Base-by-base conservation (phyloP, 2,329 filamentous ascomycete species). In the Xenosphaeropsis pyriputrescens region DNA sequence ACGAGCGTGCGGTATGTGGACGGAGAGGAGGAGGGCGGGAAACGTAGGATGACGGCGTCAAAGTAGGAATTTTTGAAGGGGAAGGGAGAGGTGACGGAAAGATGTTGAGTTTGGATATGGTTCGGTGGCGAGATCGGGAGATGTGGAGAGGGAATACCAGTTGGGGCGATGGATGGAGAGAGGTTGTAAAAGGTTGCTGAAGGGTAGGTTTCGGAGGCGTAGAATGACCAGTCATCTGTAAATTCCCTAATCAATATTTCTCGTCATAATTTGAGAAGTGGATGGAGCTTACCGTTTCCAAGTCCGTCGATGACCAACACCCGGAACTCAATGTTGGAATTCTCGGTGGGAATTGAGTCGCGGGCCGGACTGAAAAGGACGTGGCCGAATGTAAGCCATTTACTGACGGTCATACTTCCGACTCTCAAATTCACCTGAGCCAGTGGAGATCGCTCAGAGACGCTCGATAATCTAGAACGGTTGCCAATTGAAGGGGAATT, bases 351-450 rank as follows among this genome's bases (percentile, higher is more conserved):
- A 16, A 88, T 66, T 46, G 85, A 77, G 34, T 84, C 78, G 18
- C 84, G 73, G 5, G 81, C 75, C 9, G 85, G 83, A 47, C 81
- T 86, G 60, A 91, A 88, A 4, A 91, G 64, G 0, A 89, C 81
- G 47, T 85, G 79, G 1, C 84, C 84, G 53, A 89, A 89, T 0
- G 80, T 85, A 17, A 91, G 70, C 84, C 83, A 91, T 52, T 88
- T 88, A 65, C 80, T 86, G 17, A 86, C 84, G 42, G 84, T 86
- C 64, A 91, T 76, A 2, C 83, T 85, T 4, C 79, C 83, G 13
- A 85, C 77, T 2, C 84, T 70, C 16, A 91, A 68, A 50, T 86
- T 85, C 43, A 85, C 79, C 53, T 80, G 78, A 0, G 75, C 72
- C 15, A 79, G 58, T 2, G 77, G 74, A 2, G 76, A 75, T 41